Base-by-base conservation (phyloP, 106 monocot species). In the Platanthera zijinensis region DNA sequence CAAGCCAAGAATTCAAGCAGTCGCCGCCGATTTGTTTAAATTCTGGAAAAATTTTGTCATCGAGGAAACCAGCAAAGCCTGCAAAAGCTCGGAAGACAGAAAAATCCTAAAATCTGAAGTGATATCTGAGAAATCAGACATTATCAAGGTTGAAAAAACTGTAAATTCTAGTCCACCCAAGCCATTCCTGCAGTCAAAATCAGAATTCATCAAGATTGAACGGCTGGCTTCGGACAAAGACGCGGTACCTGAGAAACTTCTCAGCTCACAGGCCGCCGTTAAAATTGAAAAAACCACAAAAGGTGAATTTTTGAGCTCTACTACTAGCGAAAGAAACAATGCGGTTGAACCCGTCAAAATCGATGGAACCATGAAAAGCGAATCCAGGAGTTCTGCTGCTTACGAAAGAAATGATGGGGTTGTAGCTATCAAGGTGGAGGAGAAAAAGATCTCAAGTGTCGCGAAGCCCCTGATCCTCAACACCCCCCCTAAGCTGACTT, bases 41-140 rank as follows among this genome's bases (percentile, higher is more conserved):
- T 77, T 75, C 57, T 97, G 97, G 97, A 97, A 97, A 74, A 87
- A 79, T 63, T 74, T 89, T 64, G 97, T 97, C 51, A 80, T 97
- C 8, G 82, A 94, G 74, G 97, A 97, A 77, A 84, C 85, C 68
- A 62, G 84, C 11, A 86, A 83, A 69, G 80, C 64, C n/a, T 81
- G 68, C 52, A 90, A 88, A 73, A 45, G 52, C 28, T 67, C 79
- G 3, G 66, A 75, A 62, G 71, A 80, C 63, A 73, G 19, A 19
- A 51, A 7, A n/a, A 51, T 72, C 14, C 19, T 68, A 21, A 86
- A 73, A 49, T 22, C 68, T 25, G 77, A 78, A 54, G 67, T 64
- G 59, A 71, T 69, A 28, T 50, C 76, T 12, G 76, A 68, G 39
- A 80, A 19, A 80, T 28, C 77, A 32, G 78, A 75, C 25, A 59